Evolutionary conservation across 805 yeast species (phyloP), one percentile per base, ranked within the genome.

Genomic region (Starmerella asiatica): DNA sequence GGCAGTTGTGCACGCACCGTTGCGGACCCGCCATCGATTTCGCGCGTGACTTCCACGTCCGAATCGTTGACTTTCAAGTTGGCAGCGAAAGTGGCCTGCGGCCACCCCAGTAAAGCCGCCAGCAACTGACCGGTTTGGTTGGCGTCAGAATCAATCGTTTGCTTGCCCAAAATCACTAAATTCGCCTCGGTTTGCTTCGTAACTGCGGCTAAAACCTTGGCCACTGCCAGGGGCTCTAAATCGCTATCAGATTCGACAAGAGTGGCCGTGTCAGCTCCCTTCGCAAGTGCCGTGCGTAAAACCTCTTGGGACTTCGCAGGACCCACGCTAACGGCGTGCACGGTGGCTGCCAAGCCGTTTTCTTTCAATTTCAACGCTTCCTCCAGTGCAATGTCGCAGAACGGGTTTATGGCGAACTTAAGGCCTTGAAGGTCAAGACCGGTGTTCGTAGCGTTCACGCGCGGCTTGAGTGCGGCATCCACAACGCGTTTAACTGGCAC

Each of bases 101-200:
- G 93, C 97, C 97, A 88, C 55, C 76, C 74, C 60, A 88, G 70
- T 45, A 88, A 64, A 8, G 94, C 95, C 2, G 95, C 97, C 39
- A 91, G 71, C 76, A 91, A 84, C 61, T 86, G 97, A 21, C 97
- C 98, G 12, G 95, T 86, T 61, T 86, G 94, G 60, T 83, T 84
- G 32, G 83, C 68, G 56, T 91, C 99, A 52, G 85, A 93, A 61
- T 91, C 99, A 52, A 91, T 86, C 29, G 97, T 84, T 63, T 91
- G 98, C 58, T 91, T 91, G 34, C 99, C 99, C 59, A 91, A 68
- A 30, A 91, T 73, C 33, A 91, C 77, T 57, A 91, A 64, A 61
- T 91, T 86, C 29, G 82, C 70, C 8, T 70, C 63, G 47, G 82
- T 72, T 51, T 74, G 68, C 50, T 79, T 79, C 12, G 79, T 85